These are phyloP conservation scores for Thalassiosira livingstoniorum DNA, from an alignment of 352 stramenopile genomes.

Conservation along the genomic window DNA sequence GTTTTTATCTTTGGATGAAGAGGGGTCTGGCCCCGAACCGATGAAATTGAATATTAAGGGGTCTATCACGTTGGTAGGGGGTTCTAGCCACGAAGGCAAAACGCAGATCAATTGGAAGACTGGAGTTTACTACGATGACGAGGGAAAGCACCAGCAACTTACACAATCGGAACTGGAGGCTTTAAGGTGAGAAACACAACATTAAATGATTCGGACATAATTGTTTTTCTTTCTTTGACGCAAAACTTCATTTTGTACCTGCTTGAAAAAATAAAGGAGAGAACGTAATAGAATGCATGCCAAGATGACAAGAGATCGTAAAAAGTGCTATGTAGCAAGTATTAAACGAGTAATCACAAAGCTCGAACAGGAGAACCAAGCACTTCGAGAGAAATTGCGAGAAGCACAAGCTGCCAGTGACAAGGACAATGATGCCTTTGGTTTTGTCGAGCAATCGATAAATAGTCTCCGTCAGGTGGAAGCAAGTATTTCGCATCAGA, in stretches of 20 bases:
- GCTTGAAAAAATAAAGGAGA: conserved; percentile 52
- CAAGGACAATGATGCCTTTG: too few species aligned
- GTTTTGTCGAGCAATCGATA: too few species aligned
- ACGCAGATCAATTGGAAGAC: conserved; percentile 86
- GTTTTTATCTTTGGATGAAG: conserved; percentile 69
- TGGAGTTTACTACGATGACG: conserved; percentile 76
- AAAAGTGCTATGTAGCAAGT: conserved; percentile 79
- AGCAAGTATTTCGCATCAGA: too few species aligned
- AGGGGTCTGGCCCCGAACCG: conserved; percentile 34
- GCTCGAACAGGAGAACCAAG: conserved; percentile 74
- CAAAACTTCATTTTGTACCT: conserved; percentile 7
- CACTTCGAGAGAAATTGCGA: conserved; percentile 62
- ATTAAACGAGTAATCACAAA: conserved; percentile 79
- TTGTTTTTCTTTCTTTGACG: conserved; percentile 19
- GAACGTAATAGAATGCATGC: conserved; percentile 86
- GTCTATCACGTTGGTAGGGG: conserved; percentile 63
- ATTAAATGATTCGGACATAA: not conserved
- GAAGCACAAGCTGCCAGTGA: too few species aligned
- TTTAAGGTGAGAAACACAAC: conserved; percentile 67
- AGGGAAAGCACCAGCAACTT: conserved; percentile 66
- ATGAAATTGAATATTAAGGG: conserved; percentile 78
- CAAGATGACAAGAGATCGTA: conserved; percentile 85
- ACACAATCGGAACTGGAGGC: conserved; percentile 71
- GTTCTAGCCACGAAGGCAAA: conserved; percentile 53
- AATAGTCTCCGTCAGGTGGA: too few species aligned